These are phyloP conservation scores for Pseudomassariella vexata DNA, from an alignment of 2,329 filamentous ascomycete species.

Conservation along the genomic window DNA sequence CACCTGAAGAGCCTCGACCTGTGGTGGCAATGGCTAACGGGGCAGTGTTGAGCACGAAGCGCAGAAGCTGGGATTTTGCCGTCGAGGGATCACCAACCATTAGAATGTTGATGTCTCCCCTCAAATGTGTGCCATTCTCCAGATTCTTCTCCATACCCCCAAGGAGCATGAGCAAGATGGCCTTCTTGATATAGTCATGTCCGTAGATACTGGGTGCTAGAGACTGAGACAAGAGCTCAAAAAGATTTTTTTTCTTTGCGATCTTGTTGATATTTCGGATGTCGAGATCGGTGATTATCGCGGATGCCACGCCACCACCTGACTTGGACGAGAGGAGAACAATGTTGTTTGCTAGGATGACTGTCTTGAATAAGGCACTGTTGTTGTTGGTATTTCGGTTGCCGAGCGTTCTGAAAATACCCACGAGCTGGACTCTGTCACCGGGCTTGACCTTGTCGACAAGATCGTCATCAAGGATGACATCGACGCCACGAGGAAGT, in stretches of 20 bases:
- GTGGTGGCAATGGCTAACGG: constrained; percentile 96
- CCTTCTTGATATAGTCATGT: constrained; percentile 96
- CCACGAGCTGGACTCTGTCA: constrained; percentile 94
- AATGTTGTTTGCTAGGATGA: constrained; percentile 91
- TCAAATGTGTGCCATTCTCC: constrained; percentile 93
- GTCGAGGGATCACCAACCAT: constrained; percentile 99
- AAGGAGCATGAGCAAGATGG: constrained; percentile 89
- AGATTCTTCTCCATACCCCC: constrained; percentile 98
- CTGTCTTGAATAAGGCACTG: constrained; percentile 89
- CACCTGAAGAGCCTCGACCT: constrained; percentile 91
- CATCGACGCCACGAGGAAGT: constrained; percentile 89
- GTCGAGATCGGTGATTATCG: constrained; percentile 90
- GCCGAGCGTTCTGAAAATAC: constrained; percentile 87
- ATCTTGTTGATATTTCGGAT: constrained; percentile 99
- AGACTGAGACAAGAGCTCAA: constrained; percentile 88
- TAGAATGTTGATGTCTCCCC: constrained; percentile 97
- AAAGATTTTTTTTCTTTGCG: constrained; percentile 87
- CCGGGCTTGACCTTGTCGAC: constrained; percentile 94
- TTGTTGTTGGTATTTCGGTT: constrained; percentile 89
- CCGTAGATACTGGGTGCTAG: constrained; percentile 95
- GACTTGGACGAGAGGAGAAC: constrained; percentile 94
- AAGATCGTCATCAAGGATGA: constrained; percentile 93
- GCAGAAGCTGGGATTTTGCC: constrained; percentile 94
- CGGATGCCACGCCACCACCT: constrained; percentile 85
- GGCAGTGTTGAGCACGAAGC: constrained; percentile 95